Conservation (phyloP, 2,329 filamentous ascomycete genomes). For the Botryotinia calthae region DNA sequence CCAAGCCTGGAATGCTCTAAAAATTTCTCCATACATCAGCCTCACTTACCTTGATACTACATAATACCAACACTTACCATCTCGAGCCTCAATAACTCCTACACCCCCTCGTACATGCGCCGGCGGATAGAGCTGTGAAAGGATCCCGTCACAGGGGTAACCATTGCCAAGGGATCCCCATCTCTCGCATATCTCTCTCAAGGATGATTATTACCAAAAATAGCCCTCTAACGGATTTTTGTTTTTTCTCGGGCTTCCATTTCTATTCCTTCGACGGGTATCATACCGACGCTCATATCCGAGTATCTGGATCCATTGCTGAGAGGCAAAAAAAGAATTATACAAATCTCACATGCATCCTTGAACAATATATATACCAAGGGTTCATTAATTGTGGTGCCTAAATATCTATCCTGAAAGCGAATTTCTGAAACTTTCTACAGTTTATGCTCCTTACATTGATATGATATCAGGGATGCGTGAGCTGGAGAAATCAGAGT, state of each 20-base stretch:
- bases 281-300: slow-evolving; percentile 12
- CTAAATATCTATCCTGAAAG: slow-evolving; percentile 11
- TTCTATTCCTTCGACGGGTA: slow-evolving; percentile 1
- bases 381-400: slow-evolving; percentile 16
- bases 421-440: slow-evolving; percentile 12
- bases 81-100: background rate
- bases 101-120: slow-evolving; percentile 1
- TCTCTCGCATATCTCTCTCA: slow-evolving; percentile 10
- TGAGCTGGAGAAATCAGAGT: background rate
- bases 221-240: slow-evolving; percentile 3
- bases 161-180: slow-evolving; percentile 16
- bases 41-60: background rate
- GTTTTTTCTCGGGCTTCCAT: slow-evolving; percentile 4
- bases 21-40: slow-evolving; percentile 8
- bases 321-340: slow-evolving; percentile 6
- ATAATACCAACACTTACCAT: background rate
- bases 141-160: slow-evolving; percentile 11
- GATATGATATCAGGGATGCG: background rate
- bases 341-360: slow-evolving; percentile 2
- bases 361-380: slow-evolving; percentile 12
- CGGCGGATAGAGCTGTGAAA: background rate
- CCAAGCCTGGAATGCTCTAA: slow-evolving; percentile 3
- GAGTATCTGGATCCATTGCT: slow-evolving; percentile 5
- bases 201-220: slow-evolving; percentile 4
- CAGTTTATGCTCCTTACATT: slow-evolving; percentile 7